Evolutionary conservation across 2,329 filamentous ascomycete species (phyloP).

Genomic region (Lasiodiplodia gonubiensis): DNA sequence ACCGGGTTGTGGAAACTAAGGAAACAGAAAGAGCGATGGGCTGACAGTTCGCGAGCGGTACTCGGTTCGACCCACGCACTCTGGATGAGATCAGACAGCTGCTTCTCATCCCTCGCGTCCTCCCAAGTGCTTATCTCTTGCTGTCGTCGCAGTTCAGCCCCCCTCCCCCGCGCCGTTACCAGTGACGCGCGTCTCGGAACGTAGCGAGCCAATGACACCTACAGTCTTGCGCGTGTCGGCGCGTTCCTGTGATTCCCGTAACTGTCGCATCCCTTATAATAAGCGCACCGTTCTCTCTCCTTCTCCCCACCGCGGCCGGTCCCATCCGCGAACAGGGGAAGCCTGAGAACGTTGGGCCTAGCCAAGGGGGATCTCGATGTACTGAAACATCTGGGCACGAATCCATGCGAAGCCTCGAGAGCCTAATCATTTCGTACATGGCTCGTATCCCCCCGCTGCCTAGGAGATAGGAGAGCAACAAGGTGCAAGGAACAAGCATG

Average conservation of each 20-base stretch:
- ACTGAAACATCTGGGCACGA: neutral
- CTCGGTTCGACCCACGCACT: too few species aligned
- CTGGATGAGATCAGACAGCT: neutral
- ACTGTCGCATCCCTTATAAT: neutral
- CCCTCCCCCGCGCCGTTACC: neutral
- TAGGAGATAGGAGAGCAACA: neutral
- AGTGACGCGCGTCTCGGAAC: slow-evolving; percentile 24
- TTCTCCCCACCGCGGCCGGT: neutral
- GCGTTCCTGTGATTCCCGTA: slow-evolving; percentile 7
- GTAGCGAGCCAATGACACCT: slow-evolving; percentile 1
- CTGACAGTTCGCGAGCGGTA: neutral
- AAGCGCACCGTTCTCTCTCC: neutral
- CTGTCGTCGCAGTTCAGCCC: neutral
- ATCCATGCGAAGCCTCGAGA: neutral
- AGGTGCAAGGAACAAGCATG: neutral
- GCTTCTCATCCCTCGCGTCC: neutral
- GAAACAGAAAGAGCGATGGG: neutral
- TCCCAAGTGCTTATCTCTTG: neutral
- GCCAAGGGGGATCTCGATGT: neutral
- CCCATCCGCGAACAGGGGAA: neutral
- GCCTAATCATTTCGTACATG: neutral
- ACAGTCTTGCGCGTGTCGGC: neutral
- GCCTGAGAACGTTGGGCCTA: neutral
- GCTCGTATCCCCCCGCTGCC: neutral
- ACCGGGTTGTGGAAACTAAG: too few species aligned